Evolutionary conservation across 768 basidiomycete genomes (phyloP).

Genomic region (Hericium coralloides): DNA sequence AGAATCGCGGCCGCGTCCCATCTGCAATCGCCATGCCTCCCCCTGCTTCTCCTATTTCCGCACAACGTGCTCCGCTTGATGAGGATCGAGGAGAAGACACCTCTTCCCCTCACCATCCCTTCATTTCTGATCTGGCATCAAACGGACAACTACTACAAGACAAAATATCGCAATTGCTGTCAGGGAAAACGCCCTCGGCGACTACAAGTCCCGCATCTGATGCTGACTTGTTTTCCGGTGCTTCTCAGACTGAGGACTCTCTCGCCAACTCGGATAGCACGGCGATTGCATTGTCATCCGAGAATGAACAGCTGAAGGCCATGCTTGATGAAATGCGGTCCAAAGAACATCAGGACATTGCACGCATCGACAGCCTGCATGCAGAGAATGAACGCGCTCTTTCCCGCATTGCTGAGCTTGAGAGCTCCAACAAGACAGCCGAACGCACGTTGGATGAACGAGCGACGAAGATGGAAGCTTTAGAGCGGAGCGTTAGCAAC

Average conservation of each 20-base stretch:
- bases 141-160: slow-evolving; percentile 40
- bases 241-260: too few relatives aligned
- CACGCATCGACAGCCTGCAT: slow-evolving; percentile 22
- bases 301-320: slow-evolving; percentile 47
- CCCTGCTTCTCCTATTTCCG: slow-evolving; percentile 51
- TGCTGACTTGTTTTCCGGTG: too few relatives aligned
- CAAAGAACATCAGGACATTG: slow-evolving; percentile 10
- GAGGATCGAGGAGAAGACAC: slow-evolving; percentile 18
- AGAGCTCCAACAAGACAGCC: slow-evolving; percentile 30
- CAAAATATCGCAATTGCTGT: slow-evolving; percentile 36
- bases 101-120: slow-evolving; percentile 8
- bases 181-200: slow-evolving; percentile 17
- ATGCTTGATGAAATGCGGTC: slow-evolving; percentile 8
- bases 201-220: too few relatives aligned
- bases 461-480: slow-evolving; percentile 33
- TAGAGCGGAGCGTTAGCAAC: slow-evolving; percentile 36
- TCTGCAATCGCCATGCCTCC: slow-evolving; percentile 79
- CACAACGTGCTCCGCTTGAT: slow-evolving; percentile 27
- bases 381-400: slow-evolving; percentile 37
- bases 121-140: slow-evolving; percentile 12
- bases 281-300: slow-evolving; percentile 26
- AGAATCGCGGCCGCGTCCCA: slow-evolving; percentile 49
- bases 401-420: slow-evolving; percentile 31
- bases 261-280: too few relatives aligned
- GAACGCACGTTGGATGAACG: slow-evolving; percentile 38